Evolutionary conservation across 2,329 filamentous ascomycete genomes (phyloP).

Genomic region (Aspergillus clavatus): DNA sequence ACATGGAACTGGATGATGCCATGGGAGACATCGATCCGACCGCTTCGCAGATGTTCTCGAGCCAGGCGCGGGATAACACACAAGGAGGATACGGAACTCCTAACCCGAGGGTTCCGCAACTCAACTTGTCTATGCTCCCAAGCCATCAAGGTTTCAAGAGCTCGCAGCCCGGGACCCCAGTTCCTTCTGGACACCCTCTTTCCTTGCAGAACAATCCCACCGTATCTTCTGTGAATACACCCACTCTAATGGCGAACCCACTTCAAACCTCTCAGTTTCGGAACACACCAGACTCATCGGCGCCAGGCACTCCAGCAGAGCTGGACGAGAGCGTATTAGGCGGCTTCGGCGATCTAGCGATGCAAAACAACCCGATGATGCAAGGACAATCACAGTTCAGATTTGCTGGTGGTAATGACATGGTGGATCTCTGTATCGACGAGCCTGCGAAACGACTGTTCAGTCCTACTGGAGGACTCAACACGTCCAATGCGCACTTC

Average conservation of each 20-base stretch:
- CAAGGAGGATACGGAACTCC: constrained; percentile 57
- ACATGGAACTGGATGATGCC: constrained; percentile 95
- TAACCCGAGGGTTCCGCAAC: constrained; percentile 56
- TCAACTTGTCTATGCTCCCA: constrained; percentile 75
- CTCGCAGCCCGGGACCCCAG: constrained; percentile 81
- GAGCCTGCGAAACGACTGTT: constrained; percentile 92
- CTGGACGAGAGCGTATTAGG: constrained; percentile 69
- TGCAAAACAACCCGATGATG: constrained; percentile 46
- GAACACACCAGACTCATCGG: constrained; percentile 60
- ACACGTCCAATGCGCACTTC: constrained; percentile 63
- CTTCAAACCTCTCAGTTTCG: constrained; percentile 53
- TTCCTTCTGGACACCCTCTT: constrained; percentile 62
- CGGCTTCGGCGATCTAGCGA: constrained; percentile 57
- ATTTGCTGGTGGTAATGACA: constrained; percentile 46
- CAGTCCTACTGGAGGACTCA: constrained; percentile 72
- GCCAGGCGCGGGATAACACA: constrained; percentile 64
- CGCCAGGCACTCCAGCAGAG: constrained; percentile 65
- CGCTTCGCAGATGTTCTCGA: constrained; percentile 43
- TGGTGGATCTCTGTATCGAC: constrained; percentile 68
- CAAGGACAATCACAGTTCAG: constrained; percentile 39
- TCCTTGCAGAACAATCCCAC: constrained; percentile 89
- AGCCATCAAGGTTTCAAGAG: constrained; percentile 73
- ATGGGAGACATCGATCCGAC: constrained; percentile 48
- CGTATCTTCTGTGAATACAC: constrained; percentile 94
- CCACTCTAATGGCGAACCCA: constrained; percentile 77